phyloP scores from a whole-genome alignment of 2,329 filamentous ascomycete genomes.

The Penicillium sp. region DNA sequence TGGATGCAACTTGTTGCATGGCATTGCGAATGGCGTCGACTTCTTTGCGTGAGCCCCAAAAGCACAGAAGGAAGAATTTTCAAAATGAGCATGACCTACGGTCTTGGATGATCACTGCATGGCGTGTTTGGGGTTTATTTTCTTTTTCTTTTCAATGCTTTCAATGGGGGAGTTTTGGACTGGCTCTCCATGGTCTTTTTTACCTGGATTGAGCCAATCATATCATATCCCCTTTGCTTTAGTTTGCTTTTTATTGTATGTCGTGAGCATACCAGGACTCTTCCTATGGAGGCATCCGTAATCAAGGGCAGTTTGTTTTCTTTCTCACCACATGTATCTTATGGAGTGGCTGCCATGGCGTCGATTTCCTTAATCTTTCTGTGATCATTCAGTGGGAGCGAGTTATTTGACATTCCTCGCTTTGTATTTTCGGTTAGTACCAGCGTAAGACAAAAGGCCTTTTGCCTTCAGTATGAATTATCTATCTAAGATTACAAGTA shows the following conservation, averaged over 20 bases:
- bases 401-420: slow-evolving; percentile 11
- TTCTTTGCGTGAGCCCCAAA: slow-evolving; percentile 15
- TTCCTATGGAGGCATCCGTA: background rate
- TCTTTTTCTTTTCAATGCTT: slow-evolving; percentile 13
- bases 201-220: slow-evolving; percentile 5
- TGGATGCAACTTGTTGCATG: slow-evolving; percentile 22
- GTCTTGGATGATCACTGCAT: slow-evolving; percentile 26
- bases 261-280: background rate
- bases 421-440: slow-evolving; percentile 13
- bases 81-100: slow-evolving; percentile 18
- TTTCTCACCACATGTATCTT: slow-evolving; percentile 30
- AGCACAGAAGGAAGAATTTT: slow-evolving; percentile 15
- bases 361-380: slow-evolving; percentile 18
- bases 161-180: background rate
- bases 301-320: slow-evolving; percentile 2
- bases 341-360: slow-evolving; percentile 24
- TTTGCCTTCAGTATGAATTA: background rate
- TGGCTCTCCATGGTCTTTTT: slow-evolving; percentile 7
- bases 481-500: background rate
- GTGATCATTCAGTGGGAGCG: slow-evolving; percentile 20
- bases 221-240: slow-evolving; percentile 2
- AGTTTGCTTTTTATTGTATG: background rate
- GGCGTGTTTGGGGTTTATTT: slow-evolving; percentile 17
- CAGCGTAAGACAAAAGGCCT: slow-evolving; percentile 7
- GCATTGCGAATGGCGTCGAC: slow-evolving; percentile 28